Evolutionary conservation across 495 filamentous ascomycete species (phyloP), one percentile per base, ranked within the genome.

Genomic region (Penicillium chermesinum): DNA sequence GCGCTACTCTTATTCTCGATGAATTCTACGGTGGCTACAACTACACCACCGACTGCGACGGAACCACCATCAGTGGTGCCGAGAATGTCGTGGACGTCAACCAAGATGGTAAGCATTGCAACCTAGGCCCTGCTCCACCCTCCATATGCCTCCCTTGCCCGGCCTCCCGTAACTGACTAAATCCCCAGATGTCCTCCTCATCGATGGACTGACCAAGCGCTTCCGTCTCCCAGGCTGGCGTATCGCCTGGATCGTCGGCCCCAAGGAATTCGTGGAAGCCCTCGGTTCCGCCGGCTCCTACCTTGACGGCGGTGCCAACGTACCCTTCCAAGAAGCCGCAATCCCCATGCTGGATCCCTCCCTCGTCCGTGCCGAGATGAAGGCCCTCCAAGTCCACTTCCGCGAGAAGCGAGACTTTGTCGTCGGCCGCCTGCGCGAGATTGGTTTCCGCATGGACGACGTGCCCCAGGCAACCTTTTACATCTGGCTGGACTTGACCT

Each of bases 11-110:
- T 41, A 89, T 97, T 48, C 86, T 90, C 69, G 91, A 97, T 58
- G 91, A 97, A 71, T 97, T 97, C 77, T 97, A 97, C 67, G 84
- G 88, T 38, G 89, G 89, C 18, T 95, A 95, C 72, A 95, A 95
- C 70, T 95, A 95, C 71, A 93, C 89, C 14, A 86, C 81, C 47
- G 72, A 87, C 67, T 97, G 91, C 63, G 89, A 96, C 54, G 91
- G 91, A 33, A 77, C 80, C 10, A 91, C 89, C 10, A 87, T 96
- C 65, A 88, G 82, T 53, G 84, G 89, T 25, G 91, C 91, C 0
- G 85, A 86, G 50, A 91, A 96, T 59, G 80, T 97, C 46, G 74
- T 76, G 20, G 81, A 86, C 50, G 82, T 86, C 2, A 71, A 86
- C 62, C 58, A 76, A 50, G 82, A 91, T 63, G 82, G 74, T 78